Percentiles rank a stretch among this genome's conserved stretches.
Evolutionary conservation across 2,329 filamentous ascomycete species (phyloP).

Genomic region (Sphaerostilbella broomeana): DNA sequence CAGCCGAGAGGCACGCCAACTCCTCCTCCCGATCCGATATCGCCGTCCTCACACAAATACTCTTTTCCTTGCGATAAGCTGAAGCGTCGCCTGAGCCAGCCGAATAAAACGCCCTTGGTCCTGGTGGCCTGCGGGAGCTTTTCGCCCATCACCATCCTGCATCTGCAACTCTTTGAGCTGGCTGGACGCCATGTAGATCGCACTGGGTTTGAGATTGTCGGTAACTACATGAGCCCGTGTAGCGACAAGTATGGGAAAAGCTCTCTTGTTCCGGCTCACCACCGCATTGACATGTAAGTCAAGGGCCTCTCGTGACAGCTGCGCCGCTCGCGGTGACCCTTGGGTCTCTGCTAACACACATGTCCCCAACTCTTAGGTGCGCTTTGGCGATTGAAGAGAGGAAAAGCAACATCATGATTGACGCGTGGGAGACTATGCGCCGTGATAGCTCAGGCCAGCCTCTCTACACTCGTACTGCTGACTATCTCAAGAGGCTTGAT

Average conservation of each 20-base stretch:
- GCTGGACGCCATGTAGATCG: conserved; percentile 69
- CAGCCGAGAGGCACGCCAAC: conserved; percentile 6
- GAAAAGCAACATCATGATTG: conserved; percentile 72
- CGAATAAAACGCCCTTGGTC: conserved; percentile 55
- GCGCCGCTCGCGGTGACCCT: background rate
- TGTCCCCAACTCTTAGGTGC: conserved; percentile 35
- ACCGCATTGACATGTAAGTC: conserved; percentile 51
- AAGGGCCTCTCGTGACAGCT: background rate
- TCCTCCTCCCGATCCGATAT: conserved; percentile 11
- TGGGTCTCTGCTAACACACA: too few species aligned
- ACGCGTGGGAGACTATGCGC: conserved; percentile 65
- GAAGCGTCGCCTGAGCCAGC: conserved; percentile 44
- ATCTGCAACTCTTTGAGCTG: conserved; percentile 80
- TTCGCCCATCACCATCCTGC: conserved; percentile 67
- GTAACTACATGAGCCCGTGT: conserved; percentile 53
- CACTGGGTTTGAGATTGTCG: conserved; percentile 68
- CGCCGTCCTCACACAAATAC: conserved; percentile 31
- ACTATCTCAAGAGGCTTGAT: conserved; percentile 80
- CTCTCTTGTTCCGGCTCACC: conserved; percentile 36
- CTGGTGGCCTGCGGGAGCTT: conserved; percentile 63
- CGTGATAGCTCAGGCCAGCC: conserved; percentile 46
- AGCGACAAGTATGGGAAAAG: conserved; percentile 30
- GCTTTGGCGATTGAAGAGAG: conserved; percentile 66
- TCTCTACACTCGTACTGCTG: conserved; percentile 76
- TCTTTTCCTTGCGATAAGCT: conserved; percentile 53